Percentiles rank a stretch among this genome's conserved stretches.
These are phyloP conservation scores for Paramecium caudatum DNA, from an alignment of 73 alveolate species.

Conservation along the genomic window DNA sequence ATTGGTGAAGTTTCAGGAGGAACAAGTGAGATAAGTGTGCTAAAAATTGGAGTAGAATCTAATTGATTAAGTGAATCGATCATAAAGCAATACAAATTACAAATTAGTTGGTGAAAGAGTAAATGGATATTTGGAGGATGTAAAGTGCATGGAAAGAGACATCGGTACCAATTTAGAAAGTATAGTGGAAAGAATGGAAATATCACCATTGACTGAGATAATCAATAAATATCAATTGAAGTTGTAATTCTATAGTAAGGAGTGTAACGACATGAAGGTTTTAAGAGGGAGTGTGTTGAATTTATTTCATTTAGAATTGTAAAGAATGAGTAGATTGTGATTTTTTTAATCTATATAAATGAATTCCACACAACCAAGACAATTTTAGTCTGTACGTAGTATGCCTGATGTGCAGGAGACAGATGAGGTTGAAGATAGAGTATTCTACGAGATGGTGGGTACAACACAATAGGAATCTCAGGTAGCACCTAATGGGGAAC, in stretches of 20 bases:
- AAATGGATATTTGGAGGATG: not conserved
- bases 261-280: not conserved
- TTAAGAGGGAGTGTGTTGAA: not conserved
- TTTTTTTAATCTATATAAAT: not conserved
- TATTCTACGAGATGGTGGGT: not conserved
- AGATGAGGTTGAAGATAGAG: conserved; percentile 38
- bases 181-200: not conserved
- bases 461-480: conserved; percentile 17
- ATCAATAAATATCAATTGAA: conserved; percentile 27
- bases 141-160: not conserved
- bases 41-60: not conserved
- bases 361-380: not conserved
- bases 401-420: conserved; percentile 21
- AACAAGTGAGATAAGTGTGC: not conserved
- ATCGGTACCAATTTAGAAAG: conserved; percentile 1
- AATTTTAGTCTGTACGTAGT: conserved; percentile 40
- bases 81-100: too few relatives aligned
- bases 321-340: conserved; percentile 3
- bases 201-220: conserved; percentile 18
- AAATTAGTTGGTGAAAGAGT: too few relatives aligned
- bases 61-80: too few relatives aligned
- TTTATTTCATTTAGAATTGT: conserved; percentile 6
- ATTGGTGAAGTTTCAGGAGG: not conserved
- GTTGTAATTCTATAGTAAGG: not conserved
- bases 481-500: not conserved